These are phyloP conservation scores for Colletotrichum sidae DNA, from an alignment of 2,329 filamentous ascomycete genomes.

Conservation along the genomic window DNA sequence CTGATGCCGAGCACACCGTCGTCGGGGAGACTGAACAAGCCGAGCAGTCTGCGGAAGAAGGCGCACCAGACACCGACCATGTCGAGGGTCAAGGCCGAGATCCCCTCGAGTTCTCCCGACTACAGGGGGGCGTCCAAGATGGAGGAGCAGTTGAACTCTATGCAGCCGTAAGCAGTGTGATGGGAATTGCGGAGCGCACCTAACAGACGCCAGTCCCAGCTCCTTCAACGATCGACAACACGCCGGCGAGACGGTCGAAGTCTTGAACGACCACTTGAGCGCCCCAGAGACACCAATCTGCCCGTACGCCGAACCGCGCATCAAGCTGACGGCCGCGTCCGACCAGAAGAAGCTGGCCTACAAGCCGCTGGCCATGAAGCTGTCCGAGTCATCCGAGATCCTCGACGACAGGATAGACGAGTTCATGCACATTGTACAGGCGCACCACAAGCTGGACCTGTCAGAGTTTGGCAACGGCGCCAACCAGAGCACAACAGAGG, in stretches of 20 bases:
- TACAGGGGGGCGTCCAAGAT: constrained; percentile 53
- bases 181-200: not conserved
- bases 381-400: constrained; percentile 91
- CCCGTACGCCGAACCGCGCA: constrained; percentile 78
- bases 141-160: constrained; percentile 53
- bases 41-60: constrained; percentile 48
- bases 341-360: constrained; percentile 93
- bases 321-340: constrained; percentile 87
- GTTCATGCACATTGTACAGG: constrained; percentile 79
- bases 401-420: constrained; percentile 96
- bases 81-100: constrained; percentile 57
- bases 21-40: constrained; percentile 43
- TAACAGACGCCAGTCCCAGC: constrained; percentile 54
- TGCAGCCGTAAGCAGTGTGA: constrained; percentile 50
- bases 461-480: constrained; percentile 88
- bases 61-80: constrained; percentile 59
- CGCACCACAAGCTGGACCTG: constrained; percentile 81
- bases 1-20: constrained; percentile 73
- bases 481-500: constrained; percentile 83
- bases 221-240: constrained; percentile 83
- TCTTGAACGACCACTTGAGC: constrained; percentile 81
- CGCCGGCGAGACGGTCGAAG: constrained; percentile 83
- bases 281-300: constrained; percentile 76
- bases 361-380: constrained; percentile 93
- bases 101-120: constrained; percentile 57